Conservation (phyloP, 371 early-diverging fungal species). For the Mortierella sp. region DNA sequence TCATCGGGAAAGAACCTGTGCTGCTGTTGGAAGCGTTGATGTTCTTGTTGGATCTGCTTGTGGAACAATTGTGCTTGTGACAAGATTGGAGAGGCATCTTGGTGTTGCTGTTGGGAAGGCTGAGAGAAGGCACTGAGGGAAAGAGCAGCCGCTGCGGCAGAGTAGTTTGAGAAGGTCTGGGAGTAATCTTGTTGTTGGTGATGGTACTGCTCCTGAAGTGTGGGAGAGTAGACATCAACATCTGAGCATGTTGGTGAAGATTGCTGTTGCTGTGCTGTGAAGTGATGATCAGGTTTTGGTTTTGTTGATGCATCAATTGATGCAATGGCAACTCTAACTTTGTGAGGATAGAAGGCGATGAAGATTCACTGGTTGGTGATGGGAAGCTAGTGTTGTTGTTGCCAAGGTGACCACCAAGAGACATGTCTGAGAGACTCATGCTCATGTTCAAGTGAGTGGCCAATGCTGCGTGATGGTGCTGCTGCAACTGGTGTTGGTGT, state of each 20-base stretch:
- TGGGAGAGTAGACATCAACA: conserved; percentile 9
- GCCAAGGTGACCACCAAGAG: conserved; percentile 15
- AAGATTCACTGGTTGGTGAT: conserved; percentile 2
- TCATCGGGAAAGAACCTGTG: conserved; percentile 35
- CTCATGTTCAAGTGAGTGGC: conserved; percentile 40
- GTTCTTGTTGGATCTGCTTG: conserved; percentile 46
- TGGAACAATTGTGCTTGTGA: conserved; percentile 43
- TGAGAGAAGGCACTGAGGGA: conserved; percentile 20
- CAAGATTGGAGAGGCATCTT: conserved; percentile 19
- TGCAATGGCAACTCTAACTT: conserved; percentile 39
- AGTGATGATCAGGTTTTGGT: conserved; percentile 28
- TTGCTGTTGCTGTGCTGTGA: conserved; percentile 11
- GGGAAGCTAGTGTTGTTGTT: conserved; percentile 8
- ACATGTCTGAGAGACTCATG: conserved; percentile 37
- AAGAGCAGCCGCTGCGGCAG: conserved; percentile 23
- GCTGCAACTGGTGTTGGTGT: conserved; percentile 39
- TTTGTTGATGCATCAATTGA: conserved; percentile 39
- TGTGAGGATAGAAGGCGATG: conserved; percentile 23
- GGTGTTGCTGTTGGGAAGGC: conserved; percentile 18
- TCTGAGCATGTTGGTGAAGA: conserved; percentile 23
- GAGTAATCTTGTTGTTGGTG: conserved; percentile 27
- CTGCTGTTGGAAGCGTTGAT: conserved; percentile 39
- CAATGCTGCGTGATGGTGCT: conserved; percentile 39
- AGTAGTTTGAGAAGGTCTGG: conserved; percentile 24
- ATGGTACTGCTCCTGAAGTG: conserved; percentile 5